Conservation (phyloP, 495 filamentous ascomycete genomes). For the Talaromyces stipitatus region DNA sequence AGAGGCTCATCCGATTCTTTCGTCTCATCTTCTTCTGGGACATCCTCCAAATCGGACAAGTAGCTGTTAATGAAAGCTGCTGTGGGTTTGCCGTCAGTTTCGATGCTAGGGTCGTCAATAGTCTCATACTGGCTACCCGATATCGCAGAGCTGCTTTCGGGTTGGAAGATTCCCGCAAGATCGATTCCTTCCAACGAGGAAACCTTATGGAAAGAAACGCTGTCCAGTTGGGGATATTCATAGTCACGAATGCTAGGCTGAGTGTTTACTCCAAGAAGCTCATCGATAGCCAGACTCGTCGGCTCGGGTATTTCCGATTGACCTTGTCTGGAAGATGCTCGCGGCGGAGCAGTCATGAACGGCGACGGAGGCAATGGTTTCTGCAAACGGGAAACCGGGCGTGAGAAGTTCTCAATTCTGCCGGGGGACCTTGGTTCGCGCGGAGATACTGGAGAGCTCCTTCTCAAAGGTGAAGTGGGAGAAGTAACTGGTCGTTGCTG, state of each 20-base stretch:
- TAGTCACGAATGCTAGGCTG: conserved; percentile 25
- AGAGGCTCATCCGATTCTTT: conserved; percentile 15
- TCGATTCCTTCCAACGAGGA: conserved; percentile 13
- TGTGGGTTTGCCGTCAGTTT: conserved; percentile 34
- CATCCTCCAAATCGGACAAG: conserved; percentile 50
- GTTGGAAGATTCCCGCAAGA: conserved; percentile 15
- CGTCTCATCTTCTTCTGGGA: conserved; percentile 60
- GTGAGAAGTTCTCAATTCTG: conserved; percentile 42
- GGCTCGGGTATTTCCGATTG: conserved; percentile 26
- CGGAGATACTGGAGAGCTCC: conserved; percentile 19
- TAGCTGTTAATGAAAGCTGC: conserved; percentile 32
- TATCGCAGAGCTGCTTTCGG: conserved; percentile 24
- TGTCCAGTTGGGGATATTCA: conserved; percentile 22
- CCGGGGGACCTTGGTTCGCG: conserved; percentile 24
- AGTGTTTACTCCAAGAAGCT: conserved; percentile 29
- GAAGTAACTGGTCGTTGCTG: conserved; percentile 13
- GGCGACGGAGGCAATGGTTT: conserved; percentile 22
- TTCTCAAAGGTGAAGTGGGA: conserved; percentile 6
- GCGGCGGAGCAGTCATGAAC: conserved; percentile 22
- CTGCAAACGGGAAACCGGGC: conserved; percentile 33
- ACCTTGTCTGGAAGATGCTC: conserved; percentile 16
- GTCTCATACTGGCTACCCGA: conserved; percentile 21
- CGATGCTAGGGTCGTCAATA: neutral
- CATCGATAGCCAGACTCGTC: conserved; percentile 36
- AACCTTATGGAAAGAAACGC: conserved; percentile 12